Conservation (phyloP, 1,284 basidiomycete species). For the Rhodotorula sp. region DNA sequence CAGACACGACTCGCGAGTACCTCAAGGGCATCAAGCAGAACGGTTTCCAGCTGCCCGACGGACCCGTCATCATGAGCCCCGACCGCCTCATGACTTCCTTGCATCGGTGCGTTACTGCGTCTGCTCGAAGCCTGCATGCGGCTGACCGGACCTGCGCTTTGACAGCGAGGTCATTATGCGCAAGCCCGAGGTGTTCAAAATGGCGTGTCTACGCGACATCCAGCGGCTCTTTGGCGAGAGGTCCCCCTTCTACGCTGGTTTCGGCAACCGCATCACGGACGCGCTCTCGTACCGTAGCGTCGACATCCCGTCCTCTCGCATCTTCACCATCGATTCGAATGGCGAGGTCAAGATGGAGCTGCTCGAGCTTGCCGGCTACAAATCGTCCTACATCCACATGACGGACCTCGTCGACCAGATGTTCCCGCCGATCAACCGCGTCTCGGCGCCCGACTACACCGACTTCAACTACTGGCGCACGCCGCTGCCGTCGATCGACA, state of each 20-base stretch:
- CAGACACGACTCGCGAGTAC: constrained; percentile 94
- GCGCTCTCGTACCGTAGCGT: constrained; percentile 95
- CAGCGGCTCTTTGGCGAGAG: constrained; percentile 78
- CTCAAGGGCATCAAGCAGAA: constrained; percentile 94
- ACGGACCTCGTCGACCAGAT: constrained; percentile 98
- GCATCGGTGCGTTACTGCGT: constrained; percentile 68
- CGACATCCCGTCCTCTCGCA: constrained; percentile 88
- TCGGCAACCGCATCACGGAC: constrained; percentile 98
- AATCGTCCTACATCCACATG: constrained; percentile 95
- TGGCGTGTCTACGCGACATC: constrained; percentile 97
- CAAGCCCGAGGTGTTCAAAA: constrained; percentile 99
- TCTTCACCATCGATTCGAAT: constrained; percentile 95
- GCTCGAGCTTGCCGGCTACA: constrained; percentile 92
- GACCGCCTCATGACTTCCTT: constrained; percentile 92
- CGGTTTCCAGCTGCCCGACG: constrained; percentile 91
- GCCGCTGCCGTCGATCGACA: constrained; percentile 65
- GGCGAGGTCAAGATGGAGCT: constrained; percentile 98
- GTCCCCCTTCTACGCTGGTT: constrained; percentile 90
- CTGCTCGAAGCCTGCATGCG: too few species aligned
- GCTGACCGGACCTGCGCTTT: not conserved
- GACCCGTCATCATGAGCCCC: constrained; percentile 98
- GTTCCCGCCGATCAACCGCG: constrained; percentile 93
- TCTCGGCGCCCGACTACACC: constrained; percentile 84
- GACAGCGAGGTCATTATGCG: constrained; percentile 95
- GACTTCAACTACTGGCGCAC: constrained; percentile 97